Evolutionary conservation across 1,139 yeast species (phyloP), one percentile per base, ranked within the genome.

Genomic region (Kodamaea ohmeri): DNA sequence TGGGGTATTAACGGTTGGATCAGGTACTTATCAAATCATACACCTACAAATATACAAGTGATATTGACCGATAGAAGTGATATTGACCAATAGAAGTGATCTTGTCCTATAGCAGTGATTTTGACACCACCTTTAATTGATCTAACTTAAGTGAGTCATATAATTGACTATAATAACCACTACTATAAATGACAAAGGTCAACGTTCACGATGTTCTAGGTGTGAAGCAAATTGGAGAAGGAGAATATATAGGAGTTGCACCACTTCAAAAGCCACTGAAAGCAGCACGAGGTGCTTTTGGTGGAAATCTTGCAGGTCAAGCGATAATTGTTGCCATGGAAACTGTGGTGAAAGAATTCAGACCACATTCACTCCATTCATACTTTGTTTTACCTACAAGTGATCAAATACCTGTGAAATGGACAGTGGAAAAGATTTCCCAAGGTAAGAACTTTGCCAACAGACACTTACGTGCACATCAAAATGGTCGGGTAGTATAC

Each of bases 391-490:
- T 61, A 36, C 65, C 71, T 3, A 50, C 47, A n/a, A 28, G 35
- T 12, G 58, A 49, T 27, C 19, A 34, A 12, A 26, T 7, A 3
- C 49, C 50, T 1, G 36, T 56, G 15, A 47, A 42, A 11, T 56
- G 61, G 61, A 42, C 41, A 19, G 55, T 52, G 7, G 53, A 50
- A 22, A 28, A 42, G 25, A 56, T 63, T n/a, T 63, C 68, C 33
- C 59, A 75, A 42, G 94, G 94, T 3, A 76, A 73, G 42, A 80
- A 49, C 43, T 84, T 80, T 52, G 65, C 73, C 34, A 81, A 83
- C 36, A 68, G 85, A 39, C 71, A 77, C 30, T 73, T 83, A 4
- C 64, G 67, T 34, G 85, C 81, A 0, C 63, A 60, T 30, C 89
- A 83, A 55, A 55, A 67, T 17, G 78, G 74, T 9, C 58, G 60